phyloP scores from a whole-genome alignment of 805 yeast species.

The Cyberlindnera maclurae region DNA sequence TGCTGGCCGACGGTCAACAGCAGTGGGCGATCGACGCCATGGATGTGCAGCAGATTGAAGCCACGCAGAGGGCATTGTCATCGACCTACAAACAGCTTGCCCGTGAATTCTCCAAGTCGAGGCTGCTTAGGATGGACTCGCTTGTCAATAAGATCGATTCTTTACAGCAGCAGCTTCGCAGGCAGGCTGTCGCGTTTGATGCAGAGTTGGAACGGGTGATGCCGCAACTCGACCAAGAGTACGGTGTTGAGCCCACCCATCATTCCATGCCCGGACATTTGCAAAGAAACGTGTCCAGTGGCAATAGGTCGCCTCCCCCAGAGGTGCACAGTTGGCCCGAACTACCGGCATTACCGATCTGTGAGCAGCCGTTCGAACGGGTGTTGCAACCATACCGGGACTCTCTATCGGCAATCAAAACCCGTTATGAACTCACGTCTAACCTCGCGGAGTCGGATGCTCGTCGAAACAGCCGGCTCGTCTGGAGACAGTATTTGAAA shows the following conservation, averaged over 20 bases:
- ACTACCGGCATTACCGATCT: slow-evolving; percentile 14
- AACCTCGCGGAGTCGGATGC: slow-evolving; percentile 16
- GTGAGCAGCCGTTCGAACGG: slow-evolving; percentile 18
- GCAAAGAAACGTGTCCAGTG: slow-evolving; percentile 1
- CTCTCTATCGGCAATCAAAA: slow-evolving; percentile 7
- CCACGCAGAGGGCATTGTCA: slow-evolving; percentile 22
- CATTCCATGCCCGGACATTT: too few relatives aligned
- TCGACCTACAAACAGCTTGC: slow-evolving; percentile 27
- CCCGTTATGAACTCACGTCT: slow-evolving; percentile 15
- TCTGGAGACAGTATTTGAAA: slow-evolving; percentile 20
- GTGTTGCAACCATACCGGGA: slow-evolving; percentile 12
- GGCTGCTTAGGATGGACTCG: slow-evolving; percentile 27
- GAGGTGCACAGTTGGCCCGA: slow-evolving; percentile 10
- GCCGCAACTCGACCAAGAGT: slow-evolving; percentile 12
- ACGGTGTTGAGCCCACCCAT: slow-evolving; percentile 9
- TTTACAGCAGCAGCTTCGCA: slow-evolving; percentile 19
- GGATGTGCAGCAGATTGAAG: slow-evolving; percentile 16
- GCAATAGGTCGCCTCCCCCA: slow-evolving; percentile 13
- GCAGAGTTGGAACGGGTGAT: slow-evolving; percentile 11
- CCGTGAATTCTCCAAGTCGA: slow-evolving; percentile 23
- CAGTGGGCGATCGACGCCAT: slow-evolving; percentile 5
- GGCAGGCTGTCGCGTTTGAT: slow-evolving; percentile 15
- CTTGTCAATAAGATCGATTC: slow-evolving; percentile 27
- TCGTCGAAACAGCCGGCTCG: slow-evolving; percentile 10
- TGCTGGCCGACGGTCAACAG: neutral